phyloP scores from a whole-genome alignment of 306 rosid genomes.

The Biancaea sappan region DNA sequence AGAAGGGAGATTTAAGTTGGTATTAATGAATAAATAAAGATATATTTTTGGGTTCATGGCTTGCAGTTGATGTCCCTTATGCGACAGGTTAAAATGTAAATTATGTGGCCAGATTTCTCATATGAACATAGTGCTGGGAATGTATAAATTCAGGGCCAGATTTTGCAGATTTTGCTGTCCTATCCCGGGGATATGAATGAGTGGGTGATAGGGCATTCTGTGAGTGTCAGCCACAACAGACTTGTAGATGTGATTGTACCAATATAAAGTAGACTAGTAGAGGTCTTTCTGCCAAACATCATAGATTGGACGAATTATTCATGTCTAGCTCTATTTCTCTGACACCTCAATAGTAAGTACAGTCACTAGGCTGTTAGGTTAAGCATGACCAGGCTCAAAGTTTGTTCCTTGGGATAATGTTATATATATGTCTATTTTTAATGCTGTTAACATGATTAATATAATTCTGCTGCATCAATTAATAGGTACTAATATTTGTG shows the following conservation, averaged over 20 bases:
- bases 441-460: neutral
- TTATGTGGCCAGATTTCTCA: neutral
- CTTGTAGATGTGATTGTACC: neutral
- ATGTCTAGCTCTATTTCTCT: neutral
- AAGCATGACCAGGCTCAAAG: neutral
- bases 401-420: too few relatives aligned
- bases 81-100: neutral
- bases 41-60: neutral
- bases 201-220: neutral
- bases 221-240: neutral
- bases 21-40: constrained; percentile 1
- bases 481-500: neutral
- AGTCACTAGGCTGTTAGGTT: neutral
- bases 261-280: neutral
- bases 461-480: neutral
- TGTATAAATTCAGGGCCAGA: neutral
- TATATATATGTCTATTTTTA: neutral
- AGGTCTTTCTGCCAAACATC: neutral
- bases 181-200: neutral
- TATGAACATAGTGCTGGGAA: neutral
- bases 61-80: neutral
- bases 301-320: neutral
- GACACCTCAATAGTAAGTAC: neutral
- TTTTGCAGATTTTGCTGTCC: neutral
- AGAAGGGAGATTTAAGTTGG: neutral